Percentiles rank a stretch among this genome's conserved stretches.
These are phyloP conservation scores for Adenanthera pavonina DNA, from an alignment of 306 rosid genomes.

Conservation along the genomic window DNA sequence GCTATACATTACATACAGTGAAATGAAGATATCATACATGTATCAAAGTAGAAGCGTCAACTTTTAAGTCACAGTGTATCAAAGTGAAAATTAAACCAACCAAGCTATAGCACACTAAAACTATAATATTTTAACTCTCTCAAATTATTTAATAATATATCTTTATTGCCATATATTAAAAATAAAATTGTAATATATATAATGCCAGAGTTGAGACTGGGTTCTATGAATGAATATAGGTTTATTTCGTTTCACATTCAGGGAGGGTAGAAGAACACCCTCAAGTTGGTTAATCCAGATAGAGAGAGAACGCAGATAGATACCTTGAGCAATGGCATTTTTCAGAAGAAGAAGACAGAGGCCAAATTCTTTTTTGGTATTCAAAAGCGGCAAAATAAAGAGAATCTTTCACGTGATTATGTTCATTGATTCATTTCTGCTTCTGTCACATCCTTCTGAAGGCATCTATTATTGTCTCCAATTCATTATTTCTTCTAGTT, in stretches of 20 bases:
- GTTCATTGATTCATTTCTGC: slow-evolving; percentile 54
- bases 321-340: slow-evolving; percentile 41
- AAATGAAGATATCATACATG: too few relatives aligned
- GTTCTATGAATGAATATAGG: slow-evolving; percentile 40
- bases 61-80: too few relatives aligned
- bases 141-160: too few relatives aligned
- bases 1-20: too few relatives aligned
- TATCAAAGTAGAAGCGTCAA: too few relatives aligned
- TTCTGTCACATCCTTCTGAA: slow-evolving; percentile 52
- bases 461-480: slow-evolving; percentile 61
- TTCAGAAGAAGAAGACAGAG: slow-evolving; percentile 31
- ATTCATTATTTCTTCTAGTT: slow-evolving; percentile 22
- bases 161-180: too few relatives aligned
- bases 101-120: too few relatives aligned
- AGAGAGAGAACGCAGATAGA: slow-evolving; percentile 31
- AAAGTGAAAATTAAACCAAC: too few relatives aligned
- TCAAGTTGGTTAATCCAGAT: slow-evolving; percentile 25
- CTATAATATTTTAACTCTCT: too few relatives aligned
- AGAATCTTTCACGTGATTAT: slow-evolving; percentile 82
- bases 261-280: neutral
- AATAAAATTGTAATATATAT: too few relatives aligned
- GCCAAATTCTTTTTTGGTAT: slow-evolving; percentile 39
- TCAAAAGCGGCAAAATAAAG: neutral
- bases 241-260: slow-evolving; percentile 38
- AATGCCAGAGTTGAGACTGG: neutral